A percentile compares a stretch with the other conserved stretches of the same genome.
Conservation (phyloP, 495 filamentous ascomycete species). For the Hypoxylon cercidicola region DNA sequence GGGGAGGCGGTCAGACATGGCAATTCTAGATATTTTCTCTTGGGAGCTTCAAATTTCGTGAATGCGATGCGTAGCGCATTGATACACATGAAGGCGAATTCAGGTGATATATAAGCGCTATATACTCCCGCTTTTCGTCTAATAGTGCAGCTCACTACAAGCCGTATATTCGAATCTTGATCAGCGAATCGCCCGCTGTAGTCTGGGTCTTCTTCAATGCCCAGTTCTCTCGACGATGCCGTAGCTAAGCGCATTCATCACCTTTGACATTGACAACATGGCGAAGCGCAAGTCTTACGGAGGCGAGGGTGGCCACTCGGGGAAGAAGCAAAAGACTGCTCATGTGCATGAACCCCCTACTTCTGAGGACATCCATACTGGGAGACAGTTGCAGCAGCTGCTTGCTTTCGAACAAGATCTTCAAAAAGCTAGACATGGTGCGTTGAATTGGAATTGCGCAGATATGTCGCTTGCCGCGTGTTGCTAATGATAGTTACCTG, state of each 20-base stretch:
- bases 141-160: neutral
- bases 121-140: neutral
- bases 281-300: slow-evolving; percentile 52
- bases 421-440: slow-evolving; percentile 71
- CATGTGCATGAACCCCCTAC: slow-evolving; percentile 60
- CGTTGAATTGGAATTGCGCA: slow-evolving; percentile 29
- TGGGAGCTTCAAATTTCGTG: slow-evolving; percentile 5
- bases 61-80: slow-evolving; percentile 4
- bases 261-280: slow-evolving; percentile 42
- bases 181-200: neutral
- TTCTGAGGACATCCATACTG: slow-evolving; percentile 65
- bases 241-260: slow-evolving; percentile 21
- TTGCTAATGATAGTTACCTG: slow-evolving; percentile 17
- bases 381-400: slow-evolving; percentile 68
- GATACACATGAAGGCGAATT: neutral
- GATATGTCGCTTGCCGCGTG: neutral
- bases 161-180: neutral
- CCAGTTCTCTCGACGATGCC: slow-evolving; percentile 31
- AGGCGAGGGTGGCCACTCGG: slow-evolving; percentile 42
- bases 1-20: slow-evolving; percentile 40
- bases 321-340: slow-evolving; percentile 47
- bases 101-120: neutral
- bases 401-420: slow-evolving; percentile 75
- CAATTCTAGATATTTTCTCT: slow-evolving; percentile 44
- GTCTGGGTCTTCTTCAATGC: neutral